Evolutionary conservation across 1,139 yeast genomes (phyloP), one percentile per base, ranked within the genome.

Genomic region (Pichia sp.): DNA sequence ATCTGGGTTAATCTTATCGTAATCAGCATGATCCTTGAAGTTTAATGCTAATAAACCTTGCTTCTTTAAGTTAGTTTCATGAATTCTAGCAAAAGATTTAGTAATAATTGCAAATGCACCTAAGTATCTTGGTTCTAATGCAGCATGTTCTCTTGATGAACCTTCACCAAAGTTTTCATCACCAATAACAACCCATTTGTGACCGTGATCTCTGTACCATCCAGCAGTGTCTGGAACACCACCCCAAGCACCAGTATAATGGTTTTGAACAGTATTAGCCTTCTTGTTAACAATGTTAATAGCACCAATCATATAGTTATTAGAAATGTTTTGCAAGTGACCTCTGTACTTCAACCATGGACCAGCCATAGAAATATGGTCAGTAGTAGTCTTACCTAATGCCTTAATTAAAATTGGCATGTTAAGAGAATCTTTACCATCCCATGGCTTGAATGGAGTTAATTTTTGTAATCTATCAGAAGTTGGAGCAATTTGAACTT

Each of bases 321-420:
- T 87, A 61, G 97, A 88, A 65, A 91, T 91, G 82, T 91, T 91
- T 75, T 88, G 93, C 74, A 91, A 78, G 76, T 91, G 98, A 74
- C 98, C 98, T 78, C 97, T 87, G 94, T 91, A 91, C 77, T 91
- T 91, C 78, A 91, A 86, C 98, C 98, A 91, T 66, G 97, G 97
- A 73, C 98, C 98, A 65, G 98, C 98, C 93, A 86, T 88, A 62
- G 97, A 89, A 63, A 91, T 91, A 75, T 91, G 97, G 74, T 91
- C 98, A 59, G 98, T 91, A 63, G 98, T 91, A 68, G 96, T 88
- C 80, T 91, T 91, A 74, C 97, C 97, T 56, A 82, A 75, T 56
- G 96, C 86, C 77, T 91, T 91, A 71, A 91, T 87, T 70, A 91
- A 83, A 56, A 91, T 88, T 68, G 96, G 96, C 76, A 89, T 72